phyloP scores from a whole-genome alignment of 2,329 filamentous ascomycete species.

The Monosporascus sp. region DNA sequence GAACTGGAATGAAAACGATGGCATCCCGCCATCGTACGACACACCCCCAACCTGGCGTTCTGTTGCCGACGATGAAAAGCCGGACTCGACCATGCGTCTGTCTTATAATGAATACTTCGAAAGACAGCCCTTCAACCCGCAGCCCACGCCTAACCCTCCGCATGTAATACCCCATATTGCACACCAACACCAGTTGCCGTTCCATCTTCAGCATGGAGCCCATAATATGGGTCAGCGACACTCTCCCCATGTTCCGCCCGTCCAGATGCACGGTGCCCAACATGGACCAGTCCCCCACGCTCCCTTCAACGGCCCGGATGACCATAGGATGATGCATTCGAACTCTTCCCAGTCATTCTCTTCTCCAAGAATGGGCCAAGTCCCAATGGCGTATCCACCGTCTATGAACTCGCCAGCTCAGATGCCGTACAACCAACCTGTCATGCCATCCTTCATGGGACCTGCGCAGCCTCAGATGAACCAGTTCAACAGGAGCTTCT shows the following conservation, averaged over 20 bases:
- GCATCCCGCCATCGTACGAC: constrained; percentile 78
- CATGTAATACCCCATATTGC: constrained; percentile 68
- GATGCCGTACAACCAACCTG: constrained; percentile 65
- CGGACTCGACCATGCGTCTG: constrained; percentile 56
- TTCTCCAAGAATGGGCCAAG: constrained; percentile 71
- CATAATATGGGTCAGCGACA: constrained; percentile 63
- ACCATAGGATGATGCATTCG: constrained; percentile 83
- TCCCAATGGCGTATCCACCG: constrained; percentile 63
- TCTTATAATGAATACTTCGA: constrained; percentile 81
- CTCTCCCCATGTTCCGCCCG: constrained; percentile 70
- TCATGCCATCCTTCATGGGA: constrained; percentile 66
- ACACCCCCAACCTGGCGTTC: constrained; percentile 83
- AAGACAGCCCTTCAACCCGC: constrained; percentile 52
- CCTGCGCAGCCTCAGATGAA: constrained; percentile 66
- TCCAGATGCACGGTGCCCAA: constrained; percentile 70
- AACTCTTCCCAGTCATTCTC: constrained; percentile 80
- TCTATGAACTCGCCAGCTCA: constrained; percentile 65
- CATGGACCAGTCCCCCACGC: constrained; percentile 62
- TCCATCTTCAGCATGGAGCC: constrained; percentile 72
- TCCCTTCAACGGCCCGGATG: constrained; percentile 69
- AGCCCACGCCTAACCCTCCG: constrained; percentile 63
- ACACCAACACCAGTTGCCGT: constrained; percentile 79
- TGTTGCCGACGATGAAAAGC: constrained; percentile 64
- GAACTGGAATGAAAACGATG: constrained; percentile 71
- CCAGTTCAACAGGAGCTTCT: constrained; percentile 63